Evolutionary conservation across 768 basidiomycete genomes (phyloP).

Genomic region (Suillus fuscotomentosus): DNA sequence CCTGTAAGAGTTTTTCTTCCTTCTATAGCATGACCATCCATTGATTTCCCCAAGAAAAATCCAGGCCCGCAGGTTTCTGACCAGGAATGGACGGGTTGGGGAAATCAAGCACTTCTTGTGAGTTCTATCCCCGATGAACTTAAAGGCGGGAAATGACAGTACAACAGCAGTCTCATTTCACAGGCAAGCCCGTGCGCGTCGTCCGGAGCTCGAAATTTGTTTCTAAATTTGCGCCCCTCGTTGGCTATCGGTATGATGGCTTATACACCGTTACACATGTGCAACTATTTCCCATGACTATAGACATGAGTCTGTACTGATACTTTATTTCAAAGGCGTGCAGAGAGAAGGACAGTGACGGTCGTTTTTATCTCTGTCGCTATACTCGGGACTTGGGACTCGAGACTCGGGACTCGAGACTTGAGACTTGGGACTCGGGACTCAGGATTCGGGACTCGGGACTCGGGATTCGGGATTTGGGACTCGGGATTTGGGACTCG

Average conservation of each 20-base stretch:
- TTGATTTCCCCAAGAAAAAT: constrained; percentile 8
- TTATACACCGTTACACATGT: constrained; percentile 26
- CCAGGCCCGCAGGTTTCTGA: constrained; percentile 19
- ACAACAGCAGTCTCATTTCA: constrained; percentile 18
- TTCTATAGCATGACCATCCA: background rate
- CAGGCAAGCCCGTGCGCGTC: constrained; percentile 23
- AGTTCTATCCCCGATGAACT: background rate
- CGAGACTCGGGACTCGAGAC: too few relatives aligned
- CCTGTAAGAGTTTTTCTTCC: constrained; percentile 5
- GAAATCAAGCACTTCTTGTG: constrained; percentile 21
- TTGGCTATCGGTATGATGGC: constrained; percentile 30
- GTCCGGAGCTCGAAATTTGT: constrained; percentile 18
- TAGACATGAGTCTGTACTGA: background rate
- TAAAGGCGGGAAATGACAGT: background rate
- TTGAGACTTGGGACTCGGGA: too few relatives aligned
- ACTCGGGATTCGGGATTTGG: too few relatives aligned
- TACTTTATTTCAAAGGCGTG: constrained; percentile 14
- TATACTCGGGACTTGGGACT: too few relatives aligned
- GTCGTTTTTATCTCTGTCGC: constrained; percentile 18
- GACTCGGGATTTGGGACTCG: too few relatives aligned
- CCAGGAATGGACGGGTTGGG: constrained; percentile 17
- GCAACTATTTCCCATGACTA: background rate
- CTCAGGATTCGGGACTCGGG: too few relatives aligned
- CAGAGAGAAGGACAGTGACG: constrained; percentile 13
- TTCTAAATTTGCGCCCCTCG: constrained; percentile 24